Evolutionary conservation across 345 rosid species (phyloP), one percentile per base, ranked within the genome.

Genomic region (Eucalyptus erythrocorys): DNA sequence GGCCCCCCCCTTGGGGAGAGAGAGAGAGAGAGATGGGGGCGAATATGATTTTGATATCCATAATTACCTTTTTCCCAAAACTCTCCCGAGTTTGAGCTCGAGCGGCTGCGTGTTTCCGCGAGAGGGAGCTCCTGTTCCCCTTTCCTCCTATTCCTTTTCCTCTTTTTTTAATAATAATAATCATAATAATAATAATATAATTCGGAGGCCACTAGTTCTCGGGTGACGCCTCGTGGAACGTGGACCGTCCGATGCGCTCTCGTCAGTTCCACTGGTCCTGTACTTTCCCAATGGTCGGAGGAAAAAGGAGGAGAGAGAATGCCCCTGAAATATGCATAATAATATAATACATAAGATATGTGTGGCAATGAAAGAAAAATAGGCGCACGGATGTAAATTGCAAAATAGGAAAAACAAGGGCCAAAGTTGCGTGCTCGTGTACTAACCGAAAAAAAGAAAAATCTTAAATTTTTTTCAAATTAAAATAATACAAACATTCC

Each of bases 91-190:
- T 93, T 95, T 93, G 93, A 94, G 98, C 93, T 93, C 93, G 94
- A 93, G 94, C 98, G 95, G 93, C 94, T 94, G 92, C 98, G 89
- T 79, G 94, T 95, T 91, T 93, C 94, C 98, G 96, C 98, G 66
- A 76, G 79, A 88, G 34, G 21, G 34, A 26, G 10, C 27, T 55
- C 5, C 12, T 47, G 47, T 48, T 30, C 80, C 16, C 68, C 15
- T 30, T 61, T 30, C 48, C 22, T n/a, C 19, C 76, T 14, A 34
- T 16, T 15, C 12, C 24, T 68, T 37, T 19, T 13, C 13, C 13
- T 13, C 5, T 17, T 48, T 48, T 24, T 47, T 27, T n/a, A 48
- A 48, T 37, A 47, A 48, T 48, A 48, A 49, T 48, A 48, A 48
- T 14, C 14, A 49, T 49, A 15, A 49, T 51, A 19, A 51, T 51